Conservation (phyloP, 2,329 filamentous ascomycete genomes). For the Sclerotinia spermophila region DNA sequence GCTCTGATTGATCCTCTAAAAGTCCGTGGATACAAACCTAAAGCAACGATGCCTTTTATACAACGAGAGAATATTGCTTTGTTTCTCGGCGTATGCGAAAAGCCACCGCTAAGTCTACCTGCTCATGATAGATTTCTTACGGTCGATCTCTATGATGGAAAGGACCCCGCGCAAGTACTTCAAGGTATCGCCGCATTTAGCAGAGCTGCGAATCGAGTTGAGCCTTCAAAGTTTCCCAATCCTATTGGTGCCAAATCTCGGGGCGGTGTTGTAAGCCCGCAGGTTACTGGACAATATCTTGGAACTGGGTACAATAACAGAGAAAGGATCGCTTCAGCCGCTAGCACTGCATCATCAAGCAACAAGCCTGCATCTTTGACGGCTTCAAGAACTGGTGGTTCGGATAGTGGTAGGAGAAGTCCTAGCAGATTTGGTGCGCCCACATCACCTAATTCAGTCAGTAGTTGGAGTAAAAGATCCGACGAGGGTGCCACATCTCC, state of each 20-base stretch:
- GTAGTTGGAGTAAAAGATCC: slow-evolving; percentile 83
- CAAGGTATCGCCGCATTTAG: slow-evolving; percentile 93
- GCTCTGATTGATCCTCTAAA: slow-evolving; percentile 75
- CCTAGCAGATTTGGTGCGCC: slow-evolving; percentile 57
- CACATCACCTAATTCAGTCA: slow-evolving; percentile 57
- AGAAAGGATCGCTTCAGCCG: slow-evolving; percentile 50
- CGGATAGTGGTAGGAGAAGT: slow-evolving; percentile 55
- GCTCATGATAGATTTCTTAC: slow-evolving; percentile 96
- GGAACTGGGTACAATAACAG: slow-evolving; percentile 42
- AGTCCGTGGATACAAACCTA: slow-evolving; percentile 78
- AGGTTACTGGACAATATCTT: slow-evolving; percentile 53
- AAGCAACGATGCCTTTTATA: slow-evolving; percentile 93
- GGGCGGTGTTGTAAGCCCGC: slow-evolving; percentile 59
- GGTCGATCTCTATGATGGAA: slow-evolving; percentile 91
- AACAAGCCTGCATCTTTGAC: slow-evolving; percentile 41
- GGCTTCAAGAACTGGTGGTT: slow-evolving; percentile 36
- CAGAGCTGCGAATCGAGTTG: slow-evolving; percentile 71
- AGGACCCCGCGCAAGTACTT: slow-evolving; percentile 92
- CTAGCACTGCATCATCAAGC: slow-evolving; percentile 55
- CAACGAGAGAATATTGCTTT: slow-evolving; percentile 99
- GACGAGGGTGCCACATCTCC: slow-evolving; percentile 79
- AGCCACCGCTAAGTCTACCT: slow-evolving; percentile 78
- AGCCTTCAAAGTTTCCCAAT: slow-evolving; percentile 69
- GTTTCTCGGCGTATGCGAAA: slow-evolving; percentile 85
- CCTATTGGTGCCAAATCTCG: slow-evolving; percentile 69